Base-by-base conservation (phyloP, 805 yeast species). In the Clavispora fructus region DNA sequence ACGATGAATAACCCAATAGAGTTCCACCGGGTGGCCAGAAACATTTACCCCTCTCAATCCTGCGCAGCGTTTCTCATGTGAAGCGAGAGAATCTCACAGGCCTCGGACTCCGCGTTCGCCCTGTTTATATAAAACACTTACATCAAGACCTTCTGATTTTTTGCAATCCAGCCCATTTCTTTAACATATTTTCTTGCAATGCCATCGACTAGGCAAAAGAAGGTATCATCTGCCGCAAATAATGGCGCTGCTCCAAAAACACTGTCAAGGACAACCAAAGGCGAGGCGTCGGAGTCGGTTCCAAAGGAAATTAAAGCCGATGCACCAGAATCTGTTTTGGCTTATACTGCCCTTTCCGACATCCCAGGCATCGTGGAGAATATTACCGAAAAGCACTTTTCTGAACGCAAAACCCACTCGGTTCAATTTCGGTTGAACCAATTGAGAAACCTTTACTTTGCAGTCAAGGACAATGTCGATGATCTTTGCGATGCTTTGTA, bases 401-500 rank as follows among this genome's bases (percentile, higher is more conserved):
- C 60, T 27, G 52, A 66, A 7, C 75, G 75, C 45, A 77, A 77
- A 53, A 70, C 79, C 4, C 76, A 71, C 52, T 64, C 79, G n/a
- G 51, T 83, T 42, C 78, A 73, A 50, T 75, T 58, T 58, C 73
- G 96, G 41, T 70, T 78, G 53, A 70, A 78, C 44, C 87, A 82
- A 59, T 73, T 90, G 53, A 74, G 88, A 47, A 79, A 83, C 56
- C 57, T 90, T 16, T 85, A 83, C 67, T 82, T 74, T 54, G 82
- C 79, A 1, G 46, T 90, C 14, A 65, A 71, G 49, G 90, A 85
- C 59, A 74, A 82, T 57, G 73, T 68, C 43, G 81, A 78, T 4
- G 67, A 59, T 11, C 56, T 92, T 32, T 63, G 74, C 35, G 76
- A 68, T 2, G 90, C 95, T 0, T 64, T 90, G 51, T 51, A 65